Base-by-base conservation (phyloP, 2,329 filamentous ascomycete genomes). In the Calonectria ilicicola region DNA sequence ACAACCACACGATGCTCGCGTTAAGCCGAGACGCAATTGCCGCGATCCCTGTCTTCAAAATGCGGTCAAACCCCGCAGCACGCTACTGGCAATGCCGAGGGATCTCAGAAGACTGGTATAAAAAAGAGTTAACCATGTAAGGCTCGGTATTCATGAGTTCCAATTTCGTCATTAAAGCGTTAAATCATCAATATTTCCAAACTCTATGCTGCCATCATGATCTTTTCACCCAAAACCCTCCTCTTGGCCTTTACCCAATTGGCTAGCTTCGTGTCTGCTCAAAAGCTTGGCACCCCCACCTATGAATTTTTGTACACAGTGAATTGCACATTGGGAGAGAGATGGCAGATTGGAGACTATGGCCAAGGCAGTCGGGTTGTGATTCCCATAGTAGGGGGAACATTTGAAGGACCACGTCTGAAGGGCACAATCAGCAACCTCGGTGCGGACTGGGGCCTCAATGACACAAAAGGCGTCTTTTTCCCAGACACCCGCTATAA, bases 401-500 rank as follows among this genome's bases (percentile, higher is more conserved):
- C 74, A 0, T 85, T 85, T 38, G 75, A 79, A 2, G 84, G 84
- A 0, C 84, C 84, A 2, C 79, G 80, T 21, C 72, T 85, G 12
- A 69, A 72, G 44, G 83, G 81, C 35, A 82, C 77, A 0, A 76
- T 84, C 35, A 73, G 46, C 21, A 78, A 79, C 19, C 75, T 81
- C 12, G 84, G 84, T 12, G 79, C 83, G 6, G 84, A 86, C 76
- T 84, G 80, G 81, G 83, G 83, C 10, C 74, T 85, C 19, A 82
- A 80, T 1, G 82, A 85, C 69, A 74, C 72, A 19, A 80, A 82
- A n/a, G 82, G 83, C 5, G 73, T 80, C 3, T 85, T 85, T 75
- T 83, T 81, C 67, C 83, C 84, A 0, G 82, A 85, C 44, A 84
- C 83, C 10, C 77, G 84, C 14, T 85, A 85, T 44, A 81, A 82